Conservation (phyloP, 192 early-diverging fungal genomes). For the Linnemannia elongata region DNA sequence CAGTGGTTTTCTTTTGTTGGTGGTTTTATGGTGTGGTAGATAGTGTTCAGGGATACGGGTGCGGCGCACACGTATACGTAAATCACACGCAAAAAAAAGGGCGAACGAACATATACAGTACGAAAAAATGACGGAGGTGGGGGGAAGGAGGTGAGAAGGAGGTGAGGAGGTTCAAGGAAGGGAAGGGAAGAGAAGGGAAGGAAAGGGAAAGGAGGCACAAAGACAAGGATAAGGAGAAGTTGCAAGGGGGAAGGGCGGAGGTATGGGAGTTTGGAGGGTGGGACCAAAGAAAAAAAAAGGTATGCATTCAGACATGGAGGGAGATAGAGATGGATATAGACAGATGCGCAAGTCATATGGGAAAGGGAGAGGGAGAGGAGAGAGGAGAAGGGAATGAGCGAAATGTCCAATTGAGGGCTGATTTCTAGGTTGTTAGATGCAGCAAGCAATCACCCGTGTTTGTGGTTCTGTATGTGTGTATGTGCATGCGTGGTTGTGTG, state of each 20-base stretch:
- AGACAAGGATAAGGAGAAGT: not conserved
- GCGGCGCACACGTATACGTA: not conserved
- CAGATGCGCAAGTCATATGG: not conserved
- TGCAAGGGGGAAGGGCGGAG: not conserved
- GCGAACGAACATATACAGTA: not conserved
- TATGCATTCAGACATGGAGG: not conserved
- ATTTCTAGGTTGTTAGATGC: too few relatives aligned
- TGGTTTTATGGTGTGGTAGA: conserved; percentile 1
- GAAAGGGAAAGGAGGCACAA: too few relatives aligned
- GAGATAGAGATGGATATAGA: not conserved
- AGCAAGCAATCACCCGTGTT: too few relatives aligned
- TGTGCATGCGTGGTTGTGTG: too few relatives aligned
- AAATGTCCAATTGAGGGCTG: too few relatives aligned
- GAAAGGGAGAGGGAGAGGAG: too few relatives aligned
- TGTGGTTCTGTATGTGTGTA: too few relatives aligned
- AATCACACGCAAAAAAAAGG: not conserved
- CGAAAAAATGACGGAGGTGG: not conserved
- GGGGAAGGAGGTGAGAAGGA: not conserved
- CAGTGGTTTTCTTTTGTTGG: not conserved
- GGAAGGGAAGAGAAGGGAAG: too few relatives aligned
- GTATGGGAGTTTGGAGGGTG: too few relatives aligned
- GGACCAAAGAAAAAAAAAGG: not conserved
- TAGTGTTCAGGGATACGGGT: not conserved
- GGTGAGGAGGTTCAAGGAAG: not conserved
- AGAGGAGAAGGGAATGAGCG: too few relatives aligned